A percentile compares a stretch with the other conserved stretches of the same genome.
phyloP scores from a whole-genome alignment of 2,329 filamentous ascomycete genomes.

The Coniochaeta sp. region DNA sequence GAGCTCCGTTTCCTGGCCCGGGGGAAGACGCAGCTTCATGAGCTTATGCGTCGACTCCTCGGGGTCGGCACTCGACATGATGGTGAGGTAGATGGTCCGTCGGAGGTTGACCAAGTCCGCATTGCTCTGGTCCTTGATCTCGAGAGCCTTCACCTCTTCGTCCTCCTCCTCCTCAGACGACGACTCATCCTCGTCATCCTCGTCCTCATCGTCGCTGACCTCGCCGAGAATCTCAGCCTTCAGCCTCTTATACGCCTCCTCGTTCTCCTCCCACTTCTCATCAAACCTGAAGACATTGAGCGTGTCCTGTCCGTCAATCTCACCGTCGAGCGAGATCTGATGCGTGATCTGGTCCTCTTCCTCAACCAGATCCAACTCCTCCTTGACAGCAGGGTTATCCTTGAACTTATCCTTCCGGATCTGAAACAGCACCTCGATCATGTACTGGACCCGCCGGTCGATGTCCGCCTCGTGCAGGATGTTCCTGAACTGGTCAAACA shows the following conservation, averaged over 20 bases:
- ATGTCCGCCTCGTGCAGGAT: slow-evolving; percentile 96
- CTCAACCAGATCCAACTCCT: slow-evolving; percentile 91
- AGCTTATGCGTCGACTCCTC: slow-evolving; percentile 97
- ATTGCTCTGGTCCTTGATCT: slow-evolving; percentile 97
- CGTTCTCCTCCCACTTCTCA: slow-evolving; percentile 79
- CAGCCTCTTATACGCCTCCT: slow-evolving; percentile 80
- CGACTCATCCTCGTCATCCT: slow-evolving; percentile 57
- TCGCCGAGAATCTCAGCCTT: slow-evolving; percentile 94
- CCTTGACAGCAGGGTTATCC: slow-evolving; percentile 82
- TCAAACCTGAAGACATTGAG: slow-evolving; percentile 97
- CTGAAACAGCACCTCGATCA: slow-evolving; percentile 97
- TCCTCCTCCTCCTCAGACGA: slow-evolving; percentile 65
- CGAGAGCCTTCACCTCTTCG: slow-evolving; percentile 72
- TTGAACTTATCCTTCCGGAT: slow-evolving; percentile 95
- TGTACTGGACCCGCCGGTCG: slow-evolving; percentile 97
- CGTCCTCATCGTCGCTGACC: slow-evolving; percentile 74
- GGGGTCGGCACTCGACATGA: slow-evolving; percentile 92
- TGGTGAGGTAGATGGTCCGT: slow-evolving; percentile 91
- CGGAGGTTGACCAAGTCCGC: slow-evolving; percentile 90
- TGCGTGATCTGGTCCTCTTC: slow-evolving; percentile 99
- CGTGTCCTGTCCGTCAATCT: slow-evolving; percentile 75
- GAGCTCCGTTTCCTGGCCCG: slow-evolving; percentile 80
- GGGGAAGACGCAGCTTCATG: slow-evolving; percentile 84
- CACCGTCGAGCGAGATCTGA: slow-evolving; percentile 70
- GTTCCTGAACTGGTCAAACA: slow-evolving; percentile 93